A percentile compares a stretch with the other conserved stretches of the same genome.
Conservation (phyloP, 805 yeast species). For the Spathaspora passalidarum region DNA sequence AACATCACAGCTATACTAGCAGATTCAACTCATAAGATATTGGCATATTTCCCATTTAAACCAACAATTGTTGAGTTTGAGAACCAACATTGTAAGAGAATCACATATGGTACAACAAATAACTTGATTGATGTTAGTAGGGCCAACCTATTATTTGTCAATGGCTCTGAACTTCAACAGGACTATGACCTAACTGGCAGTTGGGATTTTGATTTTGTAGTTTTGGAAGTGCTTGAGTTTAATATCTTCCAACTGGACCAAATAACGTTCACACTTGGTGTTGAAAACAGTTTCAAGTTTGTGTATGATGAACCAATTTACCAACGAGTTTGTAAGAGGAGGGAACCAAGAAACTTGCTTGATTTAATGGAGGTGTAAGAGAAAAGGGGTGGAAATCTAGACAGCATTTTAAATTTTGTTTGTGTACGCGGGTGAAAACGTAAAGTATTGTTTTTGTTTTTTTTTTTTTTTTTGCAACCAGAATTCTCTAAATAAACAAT, state of each 20-base stretch:
- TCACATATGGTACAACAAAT: constrained; percentile 30
- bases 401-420: neutral
- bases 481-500: neutral
- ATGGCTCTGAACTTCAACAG: constrained; percentile 7
- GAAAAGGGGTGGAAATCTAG: neutral
- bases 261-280: constrained; percentile 13
- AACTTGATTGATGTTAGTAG: constrained; percentile 22
- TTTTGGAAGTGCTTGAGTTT: constrained; percentile 28
- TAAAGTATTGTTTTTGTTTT: too few relatives aligned
- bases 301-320: constrained; percentile 22
- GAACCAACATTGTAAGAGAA: constrained; percentile 24
- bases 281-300: constrained; percentile 20
- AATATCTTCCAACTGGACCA: constrained; percentile 33
- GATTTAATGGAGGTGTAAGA: constrained; percentile 3
- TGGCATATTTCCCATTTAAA: constrained; percentile 26
- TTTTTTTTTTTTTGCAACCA: neutral
- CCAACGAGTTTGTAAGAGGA: constrained; percentile 1
- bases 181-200: constrained; percentile 11
- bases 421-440: neutral
- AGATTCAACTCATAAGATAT: constrained; percentile 29
- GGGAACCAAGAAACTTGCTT: too few relatives aligned
- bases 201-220: constrained; percentile 15
- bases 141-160: constrained; percentile 26
- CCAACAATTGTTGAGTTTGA: constrained; percentile 30
- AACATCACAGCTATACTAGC: constrained; percentile 28